Evolutionary conservation across 2,329 filamentous ascomycete species (phyloP), one percentile per base, ranked within the genome.

Genomic region (Chrysoporthe cubensis): DNA sequence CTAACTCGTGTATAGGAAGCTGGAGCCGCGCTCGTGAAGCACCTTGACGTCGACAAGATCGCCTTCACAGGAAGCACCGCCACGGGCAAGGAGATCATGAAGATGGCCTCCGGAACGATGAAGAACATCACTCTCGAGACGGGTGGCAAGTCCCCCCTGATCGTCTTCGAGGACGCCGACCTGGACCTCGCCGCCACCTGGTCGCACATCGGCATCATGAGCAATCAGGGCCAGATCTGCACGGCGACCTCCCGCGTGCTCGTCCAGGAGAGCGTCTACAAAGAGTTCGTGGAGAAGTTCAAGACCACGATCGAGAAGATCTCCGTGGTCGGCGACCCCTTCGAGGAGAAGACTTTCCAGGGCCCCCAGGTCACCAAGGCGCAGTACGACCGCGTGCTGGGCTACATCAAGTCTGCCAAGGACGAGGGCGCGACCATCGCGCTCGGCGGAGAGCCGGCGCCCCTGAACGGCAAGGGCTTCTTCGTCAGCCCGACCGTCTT

Each of bases 11-110:
- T 21, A 52, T 50, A 70, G 68, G 87, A 88, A 70, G 87, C 90
- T 16, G 89, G 91, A 56, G 84, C 87, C 16, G 89, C 90, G 1
- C 82, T 92, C 11, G 87, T 88, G 4, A 81, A 84, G 69, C 90
- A 92, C 75, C 78, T 85, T 6, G 83, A 84, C 62, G 85, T 92
- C 40, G 87, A 91, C 76, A 92, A 92, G 80, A 82, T 93, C 67
- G 89, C 90, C 4, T 92, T 93, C 72, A 92, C 90, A 0, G 91
- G 90, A 66, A 89, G 86, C 65, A 92, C 90, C 1, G 82, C 82
- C 8, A 92, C 90, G 1, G 90, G 88, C 42, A 86, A 87, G 69
- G 84, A 90, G 73, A 91, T 92, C 71, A 91, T 92, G 89, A 91
- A 90, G 76, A 84, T 87, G 80, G 89, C 90, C 1, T 82, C 87